A percentile compares a stretch with the other conserved stretches of the same genome.
Evolutionary conservation across 148 eudicot species (phyloP).

Genomic region (Silene uniflora): DNA sequence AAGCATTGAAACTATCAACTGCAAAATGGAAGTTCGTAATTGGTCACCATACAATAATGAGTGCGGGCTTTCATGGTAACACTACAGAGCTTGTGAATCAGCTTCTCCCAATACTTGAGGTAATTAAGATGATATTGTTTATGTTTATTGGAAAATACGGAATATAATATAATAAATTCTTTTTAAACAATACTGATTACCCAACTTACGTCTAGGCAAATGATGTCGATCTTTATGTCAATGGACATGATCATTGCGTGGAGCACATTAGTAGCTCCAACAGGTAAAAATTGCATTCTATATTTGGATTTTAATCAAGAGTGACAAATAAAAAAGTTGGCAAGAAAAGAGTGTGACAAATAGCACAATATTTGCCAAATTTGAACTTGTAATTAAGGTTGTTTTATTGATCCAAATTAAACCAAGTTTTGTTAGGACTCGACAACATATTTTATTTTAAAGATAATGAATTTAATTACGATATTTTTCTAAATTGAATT

Average conservation of each 20-base stretch:
- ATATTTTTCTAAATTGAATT: too few species aligned
- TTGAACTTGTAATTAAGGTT: not conserved
- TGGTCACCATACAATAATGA: slow-evolving; percentile 77
- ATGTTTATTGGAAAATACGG: not conserved
- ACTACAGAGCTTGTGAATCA: slow-evolving; percentile 54
- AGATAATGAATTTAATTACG: too few species aligned
- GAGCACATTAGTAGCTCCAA: slow-evolving; percentile 59
- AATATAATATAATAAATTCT: too few species aligned
- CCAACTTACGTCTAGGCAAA: slow-evolving; percentile 39
- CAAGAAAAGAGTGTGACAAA: too few species aligned
- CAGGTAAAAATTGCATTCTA: slow-evolving; percentile 44
- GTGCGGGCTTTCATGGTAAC: slow-evolving; percentile 76
- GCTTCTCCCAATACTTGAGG: slow-evolving; percentile 78
- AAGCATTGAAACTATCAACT: slow-evolving; percentile 49
- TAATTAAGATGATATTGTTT: not conserved
- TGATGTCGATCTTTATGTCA: slow-evolving; percentile 66
- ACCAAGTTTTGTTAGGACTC: too few species aligned
- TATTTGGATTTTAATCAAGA: too few species aligned
- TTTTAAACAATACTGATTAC: too few species aligned
- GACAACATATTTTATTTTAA: too few species aligned
- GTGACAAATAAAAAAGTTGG: too few species aligned
- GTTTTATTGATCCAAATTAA: too few species aligned
- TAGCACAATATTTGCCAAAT: not conserved
- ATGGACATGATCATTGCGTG: slow-evolving; percentile 88
- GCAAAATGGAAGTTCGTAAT: slow-evolving; percentile 92